A percentile compares a stretch with the other conserved stretches of the same genome.
Conservation (phyloP, 257 asterid genomes). For the Scutellaria minor region DNA sequence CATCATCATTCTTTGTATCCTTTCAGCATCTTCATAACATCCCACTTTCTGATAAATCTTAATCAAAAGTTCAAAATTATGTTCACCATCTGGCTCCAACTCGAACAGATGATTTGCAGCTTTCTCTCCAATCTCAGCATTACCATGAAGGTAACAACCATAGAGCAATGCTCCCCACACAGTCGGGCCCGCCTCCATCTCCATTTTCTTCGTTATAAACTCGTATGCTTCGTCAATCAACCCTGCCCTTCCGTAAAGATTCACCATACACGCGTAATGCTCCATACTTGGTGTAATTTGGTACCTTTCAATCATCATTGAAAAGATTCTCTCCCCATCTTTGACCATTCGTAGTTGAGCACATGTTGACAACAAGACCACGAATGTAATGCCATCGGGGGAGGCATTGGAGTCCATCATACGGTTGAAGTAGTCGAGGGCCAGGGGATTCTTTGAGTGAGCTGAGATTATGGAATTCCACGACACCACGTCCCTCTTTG, state of each 20-base stretch:
- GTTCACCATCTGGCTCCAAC: slow-evolving; percentile 82
- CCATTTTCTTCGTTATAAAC: slow-evolving; percentile 53
- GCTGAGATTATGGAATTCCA: slow-evolving; percentile 93
- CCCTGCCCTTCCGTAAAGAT: slow-evolving; percentile 78
- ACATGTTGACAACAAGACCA: slow-evolving; percentile 65
- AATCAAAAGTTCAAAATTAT: slow-evolving; percentile 73
- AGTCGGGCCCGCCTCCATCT: slow-evolving; percentile 69
- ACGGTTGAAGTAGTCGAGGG: slow-evolving; percentile 58
- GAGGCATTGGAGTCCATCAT: slow-evolving; percentile 44
- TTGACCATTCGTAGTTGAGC: slow-evolving; percentile 64
- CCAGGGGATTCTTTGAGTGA: slow-evolving; percentile 55
- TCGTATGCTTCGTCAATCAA: slow-evolving; percentile 57
- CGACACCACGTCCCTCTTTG: slow-evolving; percentile 61
- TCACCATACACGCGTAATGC: slow-evolving; percentile 85
- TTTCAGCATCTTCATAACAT: slow-evolving; percentile 50
- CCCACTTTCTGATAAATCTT: slow-evolving; percentile 57
- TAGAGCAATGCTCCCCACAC: slow-evolving; percentile 92
- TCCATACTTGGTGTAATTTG: slow-evolving; percentile 62
- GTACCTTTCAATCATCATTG: slow-evolving; percentile 56
- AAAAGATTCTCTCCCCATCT: slow-evolving; percentile 66
- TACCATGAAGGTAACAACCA: slow-evolving; percentile 71
- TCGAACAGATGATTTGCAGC: slow-evolving; percentile 66
- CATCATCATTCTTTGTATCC: slow-evolving; percentile 56
- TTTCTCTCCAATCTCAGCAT: slow-evolving; percentile 59
- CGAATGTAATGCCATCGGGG: slow-evolving; percentile 73